Evolutionary conservation across 768 basidiomycete species (phyloP), one percentile per base, ranked within the genome.

Genomic region (Phaffia tasmanica): DNA sequence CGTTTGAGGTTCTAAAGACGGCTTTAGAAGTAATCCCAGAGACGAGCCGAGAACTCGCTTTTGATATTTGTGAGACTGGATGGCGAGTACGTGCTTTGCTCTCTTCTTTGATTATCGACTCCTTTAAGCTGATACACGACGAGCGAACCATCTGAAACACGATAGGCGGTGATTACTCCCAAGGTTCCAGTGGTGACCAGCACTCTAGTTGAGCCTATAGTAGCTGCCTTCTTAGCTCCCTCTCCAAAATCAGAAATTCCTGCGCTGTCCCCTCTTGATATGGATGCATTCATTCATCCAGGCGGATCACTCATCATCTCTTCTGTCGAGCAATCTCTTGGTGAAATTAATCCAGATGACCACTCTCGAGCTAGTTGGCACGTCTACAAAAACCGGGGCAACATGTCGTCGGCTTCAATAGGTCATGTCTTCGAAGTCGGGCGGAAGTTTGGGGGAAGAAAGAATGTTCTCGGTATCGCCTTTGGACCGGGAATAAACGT

Each of bases 361-460:
- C 56, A 57, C 16, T 57, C 56, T 57, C 56, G 56, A 19, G 56
- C 56, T 57, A 29, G 27, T 32, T 57, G 56, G 56, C 9, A 57
- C 19, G 56, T 57, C 27, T 57, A 57, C 32, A 57, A 23, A 29
- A 32, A 57, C 19, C 56, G 56, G 27, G 56, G 56, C 56, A 57
- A 57, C 56, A 57, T 57, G 56, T 29, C 27, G 3, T 57, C 56
- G 15, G 56, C 56, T 6, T 57, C 56, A 14, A 57, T 57, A 5
- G 56, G 56, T 29, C 56, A 57, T 29, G 56, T 57, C n/a, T 29
- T 57, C 27, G 56, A 57, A 29, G 56, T 57, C n/a, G 56, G 56
- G 27, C 19, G 56, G 25, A 25, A 32, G 32, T 14, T 57, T 23
- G 56, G 56, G 14, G 56, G 56, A 29, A 25, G 56, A 6, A 32